Percentiles rank a stretch among this genome's conserved stretches.
Evolutionary conservation across 176 grass and related monocot genomes (phyloP).

Genomic region (Pharus latifolius): DNA sequence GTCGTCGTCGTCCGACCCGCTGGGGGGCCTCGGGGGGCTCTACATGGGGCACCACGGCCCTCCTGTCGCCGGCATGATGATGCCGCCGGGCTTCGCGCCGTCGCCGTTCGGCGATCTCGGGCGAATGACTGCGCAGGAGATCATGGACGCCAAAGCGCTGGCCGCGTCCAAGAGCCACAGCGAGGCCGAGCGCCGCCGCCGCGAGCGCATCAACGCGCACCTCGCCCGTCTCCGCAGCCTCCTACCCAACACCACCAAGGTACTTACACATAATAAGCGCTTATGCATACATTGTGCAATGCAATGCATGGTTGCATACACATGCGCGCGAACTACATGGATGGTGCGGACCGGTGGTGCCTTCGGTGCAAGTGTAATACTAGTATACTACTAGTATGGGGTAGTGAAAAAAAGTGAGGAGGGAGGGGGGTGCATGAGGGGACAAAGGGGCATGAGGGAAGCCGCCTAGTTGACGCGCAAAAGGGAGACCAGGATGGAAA

Average conservation of each 20-base stretch:
- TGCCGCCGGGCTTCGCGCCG: slow-evolving; percentile 34
- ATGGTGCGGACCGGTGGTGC: slow-evolving; percentile 8
- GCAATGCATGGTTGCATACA: not conserved
- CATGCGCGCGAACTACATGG: slow-evolving; percentile 12
- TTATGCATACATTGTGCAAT: not conserved
- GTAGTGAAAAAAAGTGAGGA: too few species aligned
- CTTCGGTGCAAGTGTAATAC: not conserved
- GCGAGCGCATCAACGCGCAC: slow-evolving; percentile 97
- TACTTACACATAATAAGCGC: not conserved
- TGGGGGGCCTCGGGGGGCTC: slow-evolving; percentile 65
- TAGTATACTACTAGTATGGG: too few species aligned
- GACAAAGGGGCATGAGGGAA: slow-evolving; percentile 25
- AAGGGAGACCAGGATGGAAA: slow-evolving; percentile 57
- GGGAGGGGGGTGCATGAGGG: slow-evolving; percentile 16
- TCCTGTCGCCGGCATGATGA: slow-evolving; percentile 37
- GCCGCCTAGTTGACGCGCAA: slow-evolving; percentile 70
- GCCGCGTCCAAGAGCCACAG: slow-evolving; percentile 98
- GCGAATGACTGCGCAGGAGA: slow-evolving; percentile 65
- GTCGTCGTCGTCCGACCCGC: slow-evolving; percentile 60
- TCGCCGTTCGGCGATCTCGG: slow-evolving; percentile 55
- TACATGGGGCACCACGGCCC: slow-evolving; percentile 50
- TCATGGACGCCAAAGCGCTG: slow-evolving; percentile 89
- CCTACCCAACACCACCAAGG: slow-evolving; percentile 96
- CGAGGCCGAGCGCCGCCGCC: slow-evolving; percentile 92
- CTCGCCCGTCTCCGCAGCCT: slow-evolving; percentile 83